Conservation (phyloP, 352 stramenopile genomes). For the Globisporangium middletonii region DNA sequence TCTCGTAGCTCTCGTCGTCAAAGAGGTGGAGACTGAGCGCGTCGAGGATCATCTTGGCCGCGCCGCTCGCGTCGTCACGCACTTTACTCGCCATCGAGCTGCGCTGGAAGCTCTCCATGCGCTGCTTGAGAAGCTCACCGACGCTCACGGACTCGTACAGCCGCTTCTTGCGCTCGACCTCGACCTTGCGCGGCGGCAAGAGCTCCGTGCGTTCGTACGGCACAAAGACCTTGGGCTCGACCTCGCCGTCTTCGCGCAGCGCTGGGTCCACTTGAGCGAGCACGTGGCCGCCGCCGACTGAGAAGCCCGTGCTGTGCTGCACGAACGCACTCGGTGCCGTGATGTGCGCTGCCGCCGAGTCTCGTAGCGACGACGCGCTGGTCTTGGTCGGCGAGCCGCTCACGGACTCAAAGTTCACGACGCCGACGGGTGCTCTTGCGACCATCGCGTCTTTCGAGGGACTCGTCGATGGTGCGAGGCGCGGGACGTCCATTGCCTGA, state of each 20-base stretch:
- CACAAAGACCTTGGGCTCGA: slow-evolving; percentile 72
- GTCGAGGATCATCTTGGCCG: slow-evolving; percentile 49
- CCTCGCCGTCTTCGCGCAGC: slow-evolving; percentile 41
- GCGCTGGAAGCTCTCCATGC: slow-evolving; percentile 33
- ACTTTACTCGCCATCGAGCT: slow-evolving; percentile 33
- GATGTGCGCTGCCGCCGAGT: slow-evolving; percentile 29
- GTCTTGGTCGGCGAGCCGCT: slow-evolving; percentile 11
- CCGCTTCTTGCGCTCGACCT: slow-evolving; percentile 66
- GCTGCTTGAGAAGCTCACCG: slow-evolving; percentile 33
- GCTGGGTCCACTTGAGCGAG: slow-evolving; percentile 32
- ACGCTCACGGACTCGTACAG: slow-evolving; percentile 46
- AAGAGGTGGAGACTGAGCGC: slow-evolving; percentile 61
- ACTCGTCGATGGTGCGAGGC: slow-evolving; percentile 54
- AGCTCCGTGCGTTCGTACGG: slow-evolving; percentile 50
- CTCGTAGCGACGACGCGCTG: slow-evolving; percentile 22
- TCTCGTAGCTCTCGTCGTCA: slow-evolving; percentile 79
- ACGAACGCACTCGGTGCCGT: slow-evolving; percentile 32
- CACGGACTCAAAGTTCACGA: slow-evolving; percentile 56
- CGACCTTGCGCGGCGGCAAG: slow-evolving; percentile 53
- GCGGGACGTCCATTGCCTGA: slow-evolving; percentile 6
- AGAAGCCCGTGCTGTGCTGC: slow-evolving; percentile 33
- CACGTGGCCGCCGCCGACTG: slow-evolving; percentile 37
- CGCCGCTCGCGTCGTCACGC: slow-evolving; percentile 36
- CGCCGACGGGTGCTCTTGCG: slow-evolving; percentile 21
- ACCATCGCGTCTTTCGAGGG: slow-evolving; percentile 30